Base-by-base conservation (phyloP, 2,329 filamentous ascomycete species). In the Stachybotrys chlorohalonatus region DNA sequence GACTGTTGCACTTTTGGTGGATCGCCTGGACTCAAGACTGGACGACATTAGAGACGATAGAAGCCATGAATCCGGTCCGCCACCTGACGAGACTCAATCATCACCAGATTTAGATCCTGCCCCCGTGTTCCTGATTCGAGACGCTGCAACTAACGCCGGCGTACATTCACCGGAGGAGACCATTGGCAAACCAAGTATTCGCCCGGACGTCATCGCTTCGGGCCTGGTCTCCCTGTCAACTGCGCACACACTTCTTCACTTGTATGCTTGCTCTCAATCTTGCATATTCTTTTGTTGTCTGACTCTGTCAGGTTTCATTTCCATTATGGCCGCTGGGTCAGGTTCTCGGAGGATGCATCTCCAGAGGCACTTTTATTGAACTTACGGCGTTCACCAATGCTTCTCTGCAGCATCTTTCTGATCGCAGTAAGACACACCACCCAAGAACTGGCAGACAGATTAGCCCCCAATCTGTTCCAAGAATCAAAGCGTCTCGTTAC, bases 301-400 rank as follows among this genome's bases (percentile, higher is more conserved):
- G 1, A 63, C 45, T 7, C 2, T 2, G 5, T 2, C 3, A 13
- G 64, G 11, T 66, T 66, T 15, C 63, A 59, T 8, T 4, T 57
- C 15, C 63, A 66, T 2, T 66, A 65, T 31, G 59, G 63, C 3
- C 58, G 64, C 53, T 66, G 64, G 64, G 60, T 66, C 6, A 60
- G 53, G 17, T 63, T 67, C 7, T 45, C 62, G 4, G 60, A 64
- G 24, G 42, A 60, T 0, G 8, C 55, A 1, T 15, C 62, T 7
- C 56, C 49, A 1, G 56, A 60, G 0, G 36, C n/a, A 0, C 60
- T 65, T 4, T 53, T 64, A 0, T 1, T 8, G 0, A 49, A 51
- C 2, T 55, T 60, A 0, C 51, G 57, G 11, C 52, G 46, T 2
- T 64, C 63, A 0, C 63, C 63, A 0, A 32, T 66, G 1, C 62